Conservation (phyloP, 805 yeast species). For the Yamadazyma olivae region DNA sequence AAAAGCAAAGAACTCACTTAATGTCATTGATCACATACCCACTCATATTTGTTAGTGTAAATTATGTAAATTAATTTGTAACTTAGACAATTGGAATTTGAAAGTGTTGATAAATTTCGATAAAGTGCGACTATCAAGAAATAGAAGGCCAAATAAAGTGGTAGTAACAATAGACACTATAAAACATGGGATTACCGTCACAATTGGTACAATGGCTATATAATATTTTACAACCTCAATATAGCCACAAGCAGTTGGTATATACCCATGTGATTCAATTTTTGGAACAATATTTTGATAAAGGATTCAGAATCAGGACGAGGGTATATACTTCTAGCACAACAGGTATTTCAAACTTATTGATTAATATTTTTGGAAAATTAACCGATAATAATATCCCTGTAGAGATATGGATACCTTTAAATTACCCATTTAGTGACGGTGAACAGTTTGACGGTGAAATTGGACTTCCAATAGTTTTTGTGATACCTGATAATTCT, state of each 20-base stretch:
- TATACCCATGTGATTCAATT: conserved; percentile 62
- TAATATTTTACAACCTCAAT: conserved; percentile 48
- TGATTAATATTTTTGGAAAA: conserved; percentile 65
- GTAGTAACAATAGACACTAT: no score
- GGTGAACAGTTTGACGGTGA: conserved; percentile 11
- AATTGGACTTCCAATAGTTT: conserved; percentile 58
- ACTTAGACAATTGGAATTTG: background rate
- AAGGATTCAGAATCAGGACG: conserved; percentile 64
- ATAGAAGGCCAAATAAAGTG: no score
- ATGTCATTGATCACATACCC: conserved; percentile 15
- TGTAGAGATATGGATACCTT: conserved; percentile 74
- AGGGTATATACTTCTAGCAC: conserved; percentile 46
- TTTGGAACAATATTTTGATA: conserved; percentile 44
- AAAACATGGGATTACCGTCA: conserved; percentile 18
- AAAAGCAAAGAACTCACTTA: no score
- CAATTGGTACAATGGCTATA: conserved; percentile 39
- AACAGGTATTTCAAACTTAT: conserved; percentile 56
- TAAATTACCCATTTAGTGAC: conserved; percentile 53
- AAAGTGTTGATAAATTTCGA: background rate
- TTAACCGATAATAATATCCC: conserved; percentile 35
- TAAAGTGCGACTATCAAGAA: background rate
- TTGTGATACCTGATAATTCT: conserved; percentile 51
- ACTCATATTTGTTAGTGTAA: conserved; percentile 12
- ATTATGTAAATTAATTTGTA: background rate
- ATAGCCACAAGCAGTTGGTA: conserved; percentile 51